Evolutionary conservation across 345 rosid genomes (phyloP), one percentile per base, ranked within the genome.

Genomic region (Acer saccharum): DNA sequence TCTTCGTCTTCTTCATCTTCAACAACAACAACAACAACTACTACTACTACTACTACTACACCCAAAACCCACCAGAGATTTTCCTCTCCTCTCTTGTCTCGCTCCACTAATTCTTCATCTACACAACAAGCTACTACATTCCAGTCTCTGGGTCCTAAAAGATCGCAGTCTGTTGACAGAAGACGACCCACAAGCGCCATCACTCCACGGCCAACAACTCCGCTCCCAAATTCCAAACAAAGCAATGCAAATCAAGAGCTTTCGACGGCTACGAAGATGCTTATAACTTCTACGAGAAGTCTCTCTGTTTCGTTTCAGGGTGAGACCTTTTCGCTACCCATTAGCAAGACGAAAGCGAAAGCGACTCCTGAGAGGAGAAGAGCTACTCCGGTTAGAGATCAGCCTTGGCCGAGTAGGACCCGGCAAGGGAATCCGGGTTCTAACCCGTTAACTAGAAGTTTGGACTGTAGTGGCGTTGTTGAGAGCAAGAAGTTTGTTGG

Each of bases 241-340:
- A 82, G 77, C 70, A 86, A 83, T 80, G 81, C 77, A 7, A 55
- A 83, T 55, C 72, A 55, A 35, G 92, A 86, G 79, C 78, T 88
- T 81, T 89, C 93, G 7, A 84, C 89, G 63, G 93, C 94, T 0
- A 80, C 91, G 7, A 92, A 85, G 88, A 88, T 93, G 94, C 80
- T 91, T 77, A 87, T 95, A 75, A 92, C 97, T 84, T 95, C 98
- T 10, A 86, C 99, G 0, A 79, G 99, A 80, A 95, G 97, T 71
- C 86, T 95, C 76, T 89, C 97, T 41, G 98, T 95, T 77, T 90
- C 99, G 0, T 95, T 95, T 72, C 99, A 93, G 87, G 99, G 99
- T 0, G 94, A 91, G 80, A 80, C 93, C 61, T 95, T 91, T 86
- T 93, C 97, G 50, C 94, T 95, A 66, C 98, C 97, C 76, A 86